These are phyloP conservation scores for Uncinocarpus reesii DNA, from an alignment of 2,329 filamentous ascomycete genomes.

Conservation along the genomic window DNA sequence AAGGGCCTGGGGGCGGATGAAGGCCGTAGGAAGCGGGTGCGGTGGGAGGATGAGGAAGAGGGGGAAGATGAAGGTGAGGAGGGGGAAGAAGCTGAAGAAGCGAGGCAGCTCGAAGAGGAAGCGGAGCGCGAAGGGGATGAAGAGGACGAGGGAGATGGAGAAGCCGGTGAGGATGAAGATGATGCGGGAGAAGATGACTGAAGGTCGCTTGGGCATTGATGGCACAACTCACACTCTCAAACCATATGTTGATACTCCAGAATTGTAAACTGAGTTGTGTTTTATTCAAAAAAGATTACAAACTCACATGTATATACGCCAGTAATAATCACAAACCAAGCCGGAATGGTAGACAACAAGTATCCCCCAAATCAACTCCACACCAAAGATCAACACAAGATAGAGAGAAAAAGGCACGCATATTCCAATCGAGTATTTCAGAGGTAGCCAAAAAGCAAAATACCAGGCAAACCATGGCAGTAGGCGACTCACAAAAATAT, in stretches of 20 bases:
- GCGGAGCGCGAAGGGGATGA: slow-evolving; percentile 6
- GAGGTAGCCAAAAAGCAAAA: too few relatives aligned
- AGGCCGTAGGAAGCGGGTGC: slow-evolving; percentile 16
- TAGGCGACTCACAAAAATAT: neutral
- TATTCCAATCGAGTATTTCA: too few relatives aligned
- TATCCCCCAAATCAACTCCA: too few relatives aligned
- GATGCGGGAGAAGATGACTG: neutral
- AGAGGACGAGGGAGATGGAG: slow-evolving; percentile 8
- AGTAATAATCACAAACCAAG: too few relatives aligned
- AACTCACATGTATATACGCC: too few relatives aligned
- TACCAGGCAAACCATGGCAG: too few relatives aligned
- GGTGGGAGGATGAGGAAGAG: slow-evolving; percentile 19
- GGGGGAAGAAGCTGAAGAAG: slow-evolving; percentile 13
- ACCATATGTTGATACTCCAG: too few relatives aligned
- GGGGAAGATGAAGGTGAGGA: slow-evolving; percentile 17
- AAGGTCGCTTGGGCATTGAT: neutral
- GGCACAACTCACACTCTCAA: neutral
- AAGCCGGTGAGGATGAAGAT: slow-evolving; percentile 16
- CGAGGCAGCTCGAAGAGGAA: slow-evolving; percentile 4
- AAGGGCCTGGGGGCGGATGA: slow-evolving; percentile 8
- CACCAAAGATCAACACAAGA: too few relatives aligned
- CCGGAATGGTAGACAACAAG: too few relatives aligned
- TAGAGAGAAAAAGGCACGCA: too few relatives aligned
- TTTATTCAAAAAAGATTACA: too few relatives aligned
- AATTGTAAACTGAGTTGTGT: too few relatives aligned